Base-by-base conservation (phyloP, 2,329 filamentous ascomycete species). In the Fusarium veterinarium region DNA sequence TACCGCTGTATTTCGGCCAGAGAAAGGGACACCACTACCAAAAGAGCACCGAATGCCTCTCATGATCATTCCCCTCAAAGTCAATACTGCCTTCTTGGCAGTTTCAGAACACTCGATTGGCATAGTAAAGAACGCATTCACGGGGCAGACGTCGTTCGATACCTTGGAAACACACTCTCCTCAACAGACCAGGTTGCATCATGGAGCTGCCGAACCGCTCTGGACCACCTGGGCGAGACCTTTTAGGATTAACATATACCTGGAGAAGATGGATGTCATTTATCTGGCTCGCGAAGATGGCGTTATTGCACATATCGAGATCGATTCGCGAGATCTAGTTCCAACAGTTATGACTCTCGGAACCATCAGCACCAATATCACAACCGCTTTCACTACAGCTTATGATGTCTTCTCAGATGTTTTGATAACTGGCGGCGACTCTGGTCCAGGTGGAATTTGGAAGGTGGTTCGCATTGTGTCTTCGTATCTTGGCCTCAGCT, bases 281-380 rank as follows among this genome's bases (percentile, higher is more conserved):
- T 97, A 96, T 78, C 84, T 99, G 20, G 93, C 92, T 16, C 90
- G 95, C 60, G 95, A 98, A 82, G 95, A 98, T 78, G 96, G 96
- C 6, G 85, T 91, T 53, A 87, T 98, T 14, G 88, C 91, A 60
- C 93, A 92, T 72, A 82, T 95, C 8, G 91, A 94, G 73, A 90
- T 94, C 65, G 88, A 89, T 46, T 86, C 86, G 10, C 84, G 84
- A 70, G 88, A 86, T 49, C 84, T 89, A 73, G 80, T 91, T 59
- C 85, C 87, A 57, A 85, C 86, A 44, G 84, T 87, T 60, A 86
- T 87, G 49, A 85, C 88, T 60, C 86, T 93, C 64, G 92, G 92
- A 12, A 86, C 87, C 33, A 56, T 90, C 93, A 72, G 86, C 58
- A 92, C 92, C 76, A 93, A 93, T 67, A 92, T 97, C 51, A 92